Evolutionary conservation across 202 grass and related monocot genomes (phyloP).

Genomic region (Cymbopogon flexuosus): DNA sequence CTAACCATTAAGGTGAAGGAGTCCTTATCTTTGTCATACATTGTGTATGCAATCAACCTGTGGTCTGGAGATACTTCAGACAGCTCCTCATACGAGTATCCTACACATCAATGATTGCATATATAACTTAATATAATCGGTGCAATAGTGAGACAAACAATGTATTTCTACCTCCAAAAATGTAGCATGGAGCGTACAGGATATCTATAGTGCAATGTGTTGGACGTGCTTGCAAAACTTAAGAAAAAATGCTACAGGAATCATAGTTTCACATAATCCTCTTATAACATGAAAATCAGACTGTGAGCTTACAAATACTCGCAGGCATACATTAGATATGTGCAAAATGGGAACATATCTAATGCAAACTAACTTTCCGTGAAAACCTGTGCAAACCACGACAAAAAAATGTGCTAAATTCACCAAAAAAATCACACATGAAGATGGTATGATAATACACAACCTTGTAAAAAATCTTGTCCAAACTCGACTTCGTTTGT

Average conservation of each 20-base stretch:
- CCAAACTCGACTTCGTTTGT: too few relatives aligned
- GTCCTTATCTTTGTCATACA: constrained; percentile 94
- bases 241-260: background rate
- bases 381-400: too few relatives aligned
- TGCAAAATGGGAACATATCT: too few relatives aligned
- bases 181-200: background rate
- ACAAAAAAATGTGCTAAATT: too few relatives aligned
- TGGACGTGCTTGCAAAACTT: background rate
- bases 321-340: background rate
- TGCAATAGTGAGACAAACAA: background rate
- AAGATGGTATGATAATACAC: too few relatives aligned
- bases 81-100: constrained; percentile 88
- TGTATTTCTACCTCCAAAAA: background rate
- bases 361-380: too few relatives aligned
- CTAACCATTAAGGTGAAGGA: constrained; percentile 82
- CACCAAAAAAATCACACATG: too few relatives aligned
- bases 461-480: too few relatives aligned
- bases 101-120: constrained; percentile 38
- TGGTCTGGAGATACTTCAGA: constrained; percentile 93
- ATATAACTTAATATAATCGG: background rate
- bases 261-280: background rate
- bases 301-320: background rate
- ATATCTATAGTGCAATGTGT: background rate
- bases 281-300: background rate
- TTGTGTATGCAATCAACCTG: constrained; percentile 82